Percentiles rank a stretch among this genome's conserved stretches.
phyloP scores from a whole-genome alignment of 768 basidiomycete species.

The Heimioporus sp. region DNA sequence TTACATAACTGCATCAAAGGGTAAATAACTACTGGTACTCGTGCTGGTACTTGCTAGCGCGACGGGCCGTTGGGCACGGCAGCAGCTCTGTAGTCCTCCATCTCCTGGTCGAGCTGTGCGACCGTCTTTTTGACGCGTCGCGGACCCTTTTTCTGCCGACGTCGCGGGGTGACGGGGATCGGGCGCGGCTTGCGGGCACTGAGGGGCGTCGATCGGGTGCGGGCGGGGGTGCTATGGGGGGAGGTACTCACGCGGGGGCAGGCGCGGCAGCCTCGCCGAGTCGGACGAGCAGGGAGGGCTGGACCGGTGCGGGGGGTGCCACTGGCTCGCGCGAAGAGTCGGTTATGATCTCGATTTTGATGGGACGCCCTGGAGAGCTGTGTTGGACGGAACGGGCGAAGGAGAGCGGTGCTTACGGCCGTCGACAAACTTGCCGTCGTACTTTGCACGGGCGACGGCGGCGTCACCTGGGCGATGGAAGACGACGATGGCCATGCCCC shows the following conservation, averaged over 20 bases:
- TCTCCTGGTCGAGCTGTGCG: conserved; percentile 72
- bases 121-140: conserved; percentile 67
- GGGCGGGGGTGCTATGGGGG: neutral
- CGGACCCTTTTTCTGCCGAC: conserved; percentile 69
- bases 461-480: conserved; percentile 69
- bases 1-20: conserved; percentile 16
- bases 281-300: conserved; percentile 40
- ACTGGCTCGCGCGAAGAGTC: conserved; percentile 36
- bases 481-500: conserved; percentile 75
- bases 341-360: conserved; percentile 61
- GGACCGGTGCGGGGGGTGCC: conserved; percentile 20
- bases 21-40: too few species aligned
- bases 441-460: conserved; percentile 58
- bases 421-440: conserved; percentile 76
- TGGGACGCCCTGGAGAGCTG: conserved; percentile 51
- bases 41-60: too few species aligned
- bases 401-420: conserved; percentile 37
- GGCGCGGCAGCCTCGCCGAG: conserved; percentile 22
- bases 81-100: conserved; percentile 72
- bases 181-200: conserved; percentile 21
- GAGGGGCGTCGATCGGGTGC: neutral
- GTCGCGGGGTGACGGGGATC: conserved; percentile 27
- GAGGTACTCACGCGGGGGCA: neutral
- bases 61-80: conserved; percentile 13
- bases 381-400: neutral